Evolutionary conservation across 441 rosid species (phyloP), one percentile per base, ranked within the genome.

Genomic region (Melastoma candidum): DNA sequence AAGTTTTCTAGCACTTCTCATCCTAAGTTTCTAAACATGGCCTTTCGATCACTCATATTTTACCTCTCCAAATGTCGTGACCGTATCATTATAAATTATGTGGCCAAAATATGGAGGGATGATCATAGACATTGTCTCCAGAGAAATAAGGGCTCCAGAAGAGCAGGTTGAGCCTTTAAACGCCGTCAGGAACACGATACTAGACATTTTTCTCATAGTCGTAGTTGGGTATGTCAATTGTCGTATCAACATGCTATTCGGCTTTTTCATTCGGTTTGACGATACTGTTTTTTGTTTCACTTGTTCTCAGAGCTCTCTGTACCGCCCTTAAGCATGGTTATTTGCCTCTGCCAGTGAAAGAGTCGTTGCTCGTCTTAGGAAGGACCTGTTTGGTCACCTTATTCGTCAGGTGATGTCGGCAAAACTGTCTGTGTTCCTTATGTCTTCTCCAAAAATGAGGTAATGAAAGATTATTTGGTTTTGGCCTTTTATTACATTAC

Each of bases 31-130:
- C 36, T 3, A 29, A 29, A 29, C 36, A 29, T 7, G 7, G 36
- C 7, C 5, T 3, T 29, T 29, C 36, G 3, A 17, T 17, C 22
- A 17, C 22, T 17, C 22, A 17, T 17, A 17, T 17, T 17, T 17
- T 17, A 17, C 22, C 22, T 17, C 22, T 17, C 22, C 7, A 29
- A 3, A 29, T 29, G 36, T 3, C 36, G 3, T 7, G 36, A 29
- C 36, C 7, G 7, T 3, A 29, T 29, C 5, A 29, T 29, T 29
- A 29, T 29, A 7, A 29, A 17, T 29, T 3, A 29, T 72, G 68
- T 87, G 87, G 96, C 98, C 96, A 44, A 92, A 85, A 68, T 90
- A 64, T 76, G 98, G 95, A 56, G 98, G 96, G 22, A 80, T 46
- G 77, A 85, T 90, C 60, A 83, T 90, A 53, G 96, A 90, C 76